Evolutionary conservation across 2,329 filamentous ascomycete species (phyloP), one percentile per base, ranked within the genome.

Genomic region (Capronia coronata): DNA sequence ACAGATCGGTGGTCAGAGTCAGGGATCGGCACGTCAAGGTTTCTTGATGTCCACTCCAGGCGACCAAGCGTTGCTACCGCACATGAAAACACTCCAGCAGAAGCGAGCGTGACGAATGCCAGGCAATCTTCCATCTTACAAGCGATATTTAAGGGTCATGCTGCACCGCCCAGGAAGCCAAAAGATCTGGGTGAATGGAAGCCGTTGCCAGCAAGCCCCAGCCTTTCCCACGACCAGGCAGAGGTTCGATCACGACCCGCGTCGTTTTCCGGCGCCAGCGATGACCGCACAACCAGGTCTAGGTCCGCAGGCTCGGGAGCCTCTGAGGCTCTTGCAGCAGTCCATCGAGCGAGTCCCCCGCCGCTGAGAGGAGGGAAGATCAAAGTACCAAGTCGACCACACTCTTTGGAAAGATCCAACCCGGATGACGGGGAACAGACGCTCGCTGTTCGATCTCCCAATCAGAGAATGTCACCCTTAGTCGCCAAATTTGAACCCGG

Each of bases 331-430:
- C 58, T 73, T 4, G 60, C 65, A 4, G 63, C 68, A 1, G 64
- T 72, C 13, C 68, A 70, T 37, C 61, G 63, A 27, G 60, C 60
- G 4, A 71, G 64, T 45, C 63, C 65, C n/a, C 59, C 65, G 2
- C 58, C 62, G 25, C 50, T 60, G 16, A 58, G 56, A 38, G 38
- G 48, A 53, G 52, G 60, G 58, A 65, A 32, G n/a, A 34, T 61
- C 21, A 56, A 52, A 34, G 45, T 46, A 11, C 37, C 45, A 16
- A 55, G 41, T 30, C 48, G 51, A 27, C 42, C 38, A 16, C 51
- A 49, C 27, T 42, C 37, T 23, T 16, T 25, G 34, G 47, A 37
- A 13, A 54, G 51, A 35, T 45, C 50, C 13, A 25, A 30, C 27
- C 46, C 23, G 58, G 59, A 46, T 48, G 66, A 51, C 57, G 48